phyloP scores from a whole-genome alignment of 345 rosid genomes.

The Erysimum cheiranthoides region DNA sequence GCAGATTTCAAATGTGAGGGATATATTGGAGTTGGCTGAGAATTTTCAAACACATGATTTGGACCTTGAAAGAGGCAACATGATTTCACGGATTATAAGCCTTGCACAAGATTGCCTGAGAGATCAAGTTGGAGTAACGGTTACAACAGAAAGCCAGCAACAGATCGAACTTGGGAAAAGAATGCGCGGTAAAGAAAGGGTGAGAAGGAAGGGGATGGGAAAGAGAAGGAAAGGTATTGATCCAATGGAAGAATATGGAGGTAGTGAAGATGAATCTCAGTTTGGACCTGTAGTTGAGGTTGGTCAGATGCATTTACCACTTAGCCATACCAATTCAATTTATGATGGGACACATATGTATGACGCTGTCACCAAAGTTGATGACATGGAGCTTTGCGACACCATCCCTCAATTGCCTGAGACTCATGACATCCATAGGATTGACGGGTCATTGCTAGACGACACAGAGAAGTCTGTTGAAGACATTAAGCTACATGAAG shows the following conservation, averaged over 20 bases:
- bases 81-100: constrained; percentile 68
- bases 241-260: constrained; percentile 58
- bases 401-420: constrained; percentile 42
- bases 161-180: constrained; percentile 69
- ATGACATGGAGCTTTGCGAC: constrained; percentile 55
- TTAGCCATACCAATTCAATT: constrained; percentile 44
- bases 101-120: constrained; percentile 86
- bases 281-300: constrained; percentile 60
- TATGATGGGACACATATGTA: constrained; percentile 53
- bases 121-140: constrained; percentile 67
- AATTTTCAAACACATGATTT: constrained; percentile 68
- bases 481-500: constrained; percentile 41
- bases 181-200: constrained; percentile 79
- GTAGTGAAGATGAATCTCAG: constrained; percentile 63
- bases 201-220: constrained; percentile 71
- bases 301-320: constrained; percentile 55
- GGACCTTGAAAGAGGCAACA: constrained; percentile 69
- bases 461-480: constrained; percentile 40
- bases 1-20: constrained; percentile 84
- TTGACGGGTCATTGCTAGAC: constrained; percentile 45
- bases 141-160: constrained; percentile 45
- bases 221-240: constrained; percentile 73
- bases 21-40: constrained; percentile 80
- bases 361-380: constrained; percentile 48
- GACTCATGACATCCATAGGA: constrained; percentile 44